Conservation (phyloP, 768 basidiomycete species). For the Crepidotus variabilis region DNA sequence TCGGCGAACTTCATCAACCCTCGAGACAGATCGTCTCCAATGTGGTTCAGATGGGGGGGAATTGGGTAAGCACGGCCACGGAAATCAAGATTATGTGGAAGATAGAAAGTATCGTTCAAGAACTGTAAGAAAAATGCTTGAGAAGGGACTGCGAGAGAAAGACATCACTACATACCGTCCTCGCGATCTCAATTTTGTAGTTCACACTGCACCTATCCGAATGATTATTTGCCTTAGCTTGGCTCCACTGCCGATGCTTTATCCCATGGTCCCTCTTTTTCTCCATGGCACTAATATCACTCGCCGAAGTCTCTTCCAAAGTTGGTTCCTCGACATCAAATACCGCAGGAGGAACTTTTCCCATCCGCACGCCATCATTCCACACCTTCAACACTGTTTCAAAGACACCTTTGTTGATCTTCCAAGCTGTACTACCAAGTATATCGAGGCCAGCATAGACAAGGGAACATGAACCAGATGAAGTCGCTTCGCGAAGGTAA, state of each 20-base stretch:
- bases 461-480: conserved; percentile 72
- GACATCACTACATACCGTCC: conserved; percentile 55
- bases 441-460: conserved; percentile 89
- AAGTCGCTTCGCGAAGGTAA: conserved; percentile 74
- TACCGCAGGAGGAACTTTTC: conserved; percentile 78
- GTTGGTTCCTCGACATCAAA: conserved; percentile 65
- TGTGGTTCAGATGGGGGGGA: conserved; percentile 92
- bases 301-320: conserved; percentile 34
- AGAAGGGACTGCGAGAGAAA: conserved; percentile 1
- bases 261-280: conserved; percentile 50
- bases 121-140: conserved; percentile 44
- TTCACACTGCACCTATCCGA: conserved; percentile 91
- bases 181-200: conserved; percentile 95
- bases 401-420: conserved; percentile 76
- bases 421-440: conserved; percentile 87
- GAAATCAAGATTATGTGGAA: conserved; percentile 97
- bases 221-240: conserved; percentile 76
- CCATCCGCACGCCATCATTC: conserved; percentile 80
- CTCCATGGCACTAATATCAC: conserved; percentile 41
- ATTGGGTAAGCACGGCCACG: conserved; percentile 96
- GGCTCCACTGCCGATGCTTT: conserved; percentile 50
- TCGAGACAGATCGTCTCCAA: conserved; percentile 91
- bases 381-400: conserved; percentile 76
- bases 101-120: conserved; percentile 82
- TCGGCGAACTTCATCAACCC: conserved; percentile 84